Evolutionary conservation across 164 flowering plant genomes (phyloP).

Genomic region (Amborella trichopoda): DNA sequence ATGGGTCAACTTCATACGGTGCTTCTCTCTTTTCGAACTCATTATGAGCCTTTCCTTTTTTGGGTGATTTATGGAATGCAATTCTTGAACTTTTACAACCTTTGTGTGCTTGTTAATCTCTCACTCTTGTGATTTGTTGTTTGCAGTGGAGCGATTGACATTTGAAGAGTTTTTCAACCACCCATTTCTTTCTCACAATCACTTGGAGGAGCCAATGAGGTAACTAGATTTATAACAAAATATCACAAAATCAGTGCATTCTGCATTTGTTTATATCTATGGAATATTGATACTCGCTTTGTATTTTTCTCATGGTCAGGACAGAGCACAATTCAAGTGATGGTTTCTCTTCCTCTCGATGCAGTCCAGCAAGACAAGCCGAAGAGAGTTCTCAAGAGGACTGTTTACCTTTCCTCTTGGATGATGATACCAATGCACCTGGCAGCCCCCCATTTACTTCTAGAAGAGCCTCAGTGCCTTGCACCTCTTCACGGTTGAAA

Average conservation of each 20-base stretch:
- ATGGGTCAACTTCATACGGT: too few relatives aligned
- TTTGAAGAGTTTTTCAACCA: conserved; percentile 97
- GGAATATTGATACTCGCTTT: not conserved
- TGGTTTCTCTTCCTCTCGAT: conserved; percentile 23
- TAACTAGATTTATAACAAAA: conserved; percentile 12
- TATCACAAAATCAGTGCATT: too few relatives aligned
- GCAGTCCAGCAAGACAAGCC: conserved; percentile 21
- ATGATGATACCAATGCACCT: conserved; percentile 65
- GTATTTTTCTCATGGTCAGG: too few relatives aligned
- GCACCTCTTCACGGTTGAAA: too few relatives aligned
- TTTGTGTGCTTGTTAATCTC: too few relatives aligned
- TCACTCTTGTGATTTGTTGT: too few relatives aligned
- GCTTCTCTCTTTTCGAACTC: too few relatives aligned
- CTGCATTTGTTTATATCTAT: not conserved
- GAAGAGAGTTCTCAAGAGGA: conserved; percentile 71
- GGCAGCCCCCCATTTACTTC: conserved; percentile 37
- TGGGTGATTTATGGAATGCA: too few relatives aligned
- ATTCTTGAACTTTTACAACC: too few relatives aligned
- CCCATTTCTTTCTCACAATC: conserved; percentile 42
- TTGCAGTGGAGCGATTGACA: conserved; percentile 93
- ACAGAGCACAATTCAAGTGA: conserved; percentile 20
- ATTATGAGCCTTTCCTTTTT: too few relatives aligned
- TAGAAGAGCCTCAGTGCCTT: conserved; percentile 31
- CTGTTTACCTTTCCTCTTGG: conserved; percentile 58
- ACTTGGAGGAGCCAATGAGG: conserved; percentile 34